These are phyloP conservation scores for Penicillium chermesinum DNA, from an alignment of 495 filamentous ascomycete genomes.

Conservation along the genomic window DNA sequence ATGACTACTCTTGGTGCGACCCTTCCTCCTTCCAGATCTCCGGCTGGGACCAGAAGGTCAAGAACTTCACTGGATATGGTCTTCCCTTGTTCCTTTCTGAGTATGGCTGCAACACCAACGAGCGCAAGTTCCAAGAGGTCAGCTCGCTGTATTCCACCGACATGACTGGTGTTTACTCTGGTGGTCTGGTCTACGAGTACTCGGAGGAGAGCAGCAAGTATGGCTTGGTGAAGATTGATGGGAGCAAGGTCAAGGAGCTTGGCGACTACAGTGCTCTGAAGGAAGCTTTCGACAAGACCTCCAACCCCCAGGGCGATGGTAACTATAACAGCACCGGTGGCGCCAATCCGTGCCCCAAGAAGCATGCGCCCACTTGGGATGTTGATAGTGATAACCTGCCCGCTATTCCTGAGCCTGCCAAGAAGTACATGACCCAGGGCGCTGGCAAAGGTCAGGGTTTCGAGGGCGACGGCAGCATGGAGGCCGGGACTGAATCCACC, in stretches of 20 bases:
- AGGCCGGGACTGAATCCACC: conserved; percentile 55
- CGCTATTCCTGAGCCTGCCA: conserved; percentile 63
- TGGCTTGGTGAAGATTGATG: conserved; percentile 70
- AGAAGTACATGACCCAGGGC: conserved; percentile 65
- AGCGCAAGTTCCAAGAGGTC: conserved; percentile 78
- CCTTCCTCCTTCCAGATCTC: conserved; percentile 68
- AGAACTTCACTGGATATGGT: conserved; percentile 84
- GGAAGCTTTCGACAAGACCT: conserved; percentile 55
- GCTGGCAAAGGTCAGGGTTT: conserved; percentile 72
- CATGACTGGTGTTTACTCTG: conserved; percentile 92
- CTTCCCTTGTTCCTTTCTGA: conserved; percentile 94
- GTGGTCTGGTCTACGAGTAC: conserved; percentile 95
- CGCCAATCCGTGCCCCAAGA: conserved; percentile 62
- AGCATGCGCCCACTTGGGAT: conserved; percentile 63
- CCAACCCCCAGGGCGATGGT: conserved; percentile 67
- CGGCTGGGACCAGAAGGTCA: conserved; percentile 89
- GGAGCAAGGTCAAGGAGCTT: conserved; percentile 48
- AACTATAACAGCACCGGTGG: conserved; percentile 66
- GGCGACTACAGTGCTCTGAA: conserved; percentile 66
- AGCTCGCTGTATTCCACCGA: conserved; percentile 69
- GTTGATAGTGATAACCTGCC: conserved; percentile 65
- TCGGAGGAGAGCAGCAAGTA: conserved; percentile 69
- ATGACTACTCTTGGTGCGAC: conserved; percentile 98
- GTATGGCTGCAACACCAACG: conserved; percentile 81
- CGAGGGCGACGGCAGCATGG: conserved; percentile 65